Percentiles rank a stretch among this genome's conserved stretches.
Evolutionary conservation across 352 stramenopile genomes (phyloP).

Genomic region (Elongisporangium anandrum): DNA sequence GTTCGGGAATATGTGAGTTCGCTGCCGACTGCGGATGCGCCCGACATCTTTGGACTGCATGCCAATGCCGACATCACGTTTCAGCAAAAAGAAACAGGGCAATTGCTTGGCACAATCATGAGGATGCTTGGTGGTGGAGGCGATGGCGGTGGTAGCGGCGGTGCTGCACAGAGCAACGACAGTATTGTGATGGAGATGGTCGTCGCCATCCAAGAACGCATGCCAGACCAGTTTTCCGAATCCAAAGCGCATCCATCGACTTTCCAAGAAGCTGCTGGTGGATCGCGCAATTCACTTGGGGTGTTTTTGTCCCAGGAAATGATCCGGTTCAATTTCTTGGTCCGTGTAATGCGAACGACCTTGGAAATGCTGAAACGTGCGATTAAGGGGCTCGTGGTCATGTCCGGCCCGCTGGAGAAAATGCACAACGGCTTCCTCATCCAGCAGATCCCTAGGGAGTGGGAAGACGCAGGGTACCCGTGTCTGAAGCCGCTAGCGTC

Average conservation of each 20-base stretch:
- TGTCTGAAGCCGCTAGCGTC: slow-evolving; percentile 89
- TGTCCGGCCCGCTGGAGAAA: slow-evolving; percentile 86
- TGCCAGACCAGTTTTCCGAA: slow-evolving; percentile 67
- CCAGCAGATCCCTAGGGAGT: slow-evolving; percentile 84
- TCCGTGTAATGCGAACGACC: slow-evolving; percentile 81
- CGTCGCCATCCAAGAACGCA: slow-evolving; percentile 69
- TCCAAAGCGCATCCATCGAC: slow-evolving; percentile 67
- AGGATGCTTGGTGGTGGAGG: slow-evolving; percentile 64
- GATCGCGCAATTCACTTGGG: slow-evolving; percentile 91
- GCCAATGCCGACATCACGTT: slow-evolving; percentile 94
- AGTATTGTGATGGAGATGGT: slow-evolving; percentile 83
- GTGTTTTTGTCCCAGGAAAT: slow-evolving; percentile 91
- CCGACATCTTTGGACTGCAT: slow-evolving; percentile 92
- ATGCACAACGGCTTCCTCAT: slow-evolving; percentile 92
- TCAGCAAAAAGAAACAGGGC: slow-evolving; percentile 90
- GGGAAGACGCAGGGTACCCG: slow-evolving; percentile 89
- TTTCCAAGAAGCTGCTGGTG: slow-evolving; percentile 73
- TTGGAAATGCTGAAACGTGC: slow-evolving; percentile 86
- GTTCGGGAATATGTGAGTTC: slow-evolving; percentile 81
- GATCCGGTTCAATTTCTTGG: slow-evolving; percentile 88
- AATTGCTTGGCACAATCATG: slow-evolving; percentile 65
- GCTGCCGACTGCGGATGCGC: slow-evolving; percentile 82
- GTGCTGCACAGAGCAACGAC: slow-evolving; percentile 56
- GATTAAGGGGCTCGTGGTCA: slow-evolving; percentile 89
- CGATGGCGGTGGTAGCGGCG: slow-evolving; percentile 30